Evolutionary conservation across 805 yeast genomes (phyloP).

Genomic region (Pichia heedii): DNA sequence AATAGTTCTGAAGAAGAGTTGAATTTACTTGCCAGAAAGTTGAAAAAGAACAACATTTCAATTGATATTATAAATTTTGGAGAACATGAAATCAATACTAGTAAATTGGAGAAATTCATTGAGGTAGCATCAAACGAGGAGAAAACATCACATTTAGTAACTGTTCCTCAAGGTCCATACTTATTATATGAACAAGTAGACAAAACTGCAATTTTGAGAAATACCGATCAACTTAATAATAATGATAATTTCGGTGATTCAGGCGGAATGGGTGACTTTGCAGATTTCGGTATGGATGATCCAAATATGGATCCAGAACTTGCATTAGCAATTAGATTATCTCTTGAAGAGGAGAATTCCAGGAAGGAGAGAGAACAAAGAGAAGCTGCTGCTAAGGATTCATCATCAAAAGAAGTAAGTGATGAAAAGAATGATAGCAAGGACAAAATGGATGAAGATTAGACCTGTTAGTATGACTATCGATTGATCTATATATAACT

Average conservation of each 20-base stretch:
- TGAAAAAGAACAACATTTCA: constrained; percentile 89
- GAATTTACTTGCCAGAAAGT: constrained; percentile 76
- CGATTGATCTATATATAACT: no score
- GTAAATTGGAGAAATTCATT: constrained; percentile 71
- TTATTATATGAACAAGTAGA: constrained; percentile 74
- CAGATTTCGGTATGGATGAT: constrained; percentile 60
- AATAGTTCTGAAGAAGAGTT: constrained; percentile 59
- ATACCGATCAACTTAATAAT: constrained; percentile 43
- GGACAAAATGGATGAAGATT: constrained; percentile 9
- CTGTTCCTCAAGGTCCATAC: constrained; percentile 83
- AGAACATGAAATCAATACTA: constrained; percentile 68
- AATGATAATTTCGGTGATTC: constrained; percentile 24
- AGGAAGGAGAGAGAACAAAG: constrained; percentile 68
- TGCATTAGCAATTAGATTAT: constrained; percentile 89
- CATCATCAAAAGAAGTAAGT: constrained; percentile 10
- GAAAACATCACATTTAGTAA: constrained; percentile 72
- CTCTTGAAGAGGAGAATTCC: constrained; percentile 88
- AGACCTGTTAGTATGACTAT: neutral
- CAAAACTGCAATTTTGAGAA: constrained; percentile 62
- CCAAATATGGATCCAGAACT: constrained; percentile 94
- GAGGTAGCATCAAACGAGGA: constrained; percentile 36
- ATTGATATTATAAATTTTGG: constrained; percentile 90
- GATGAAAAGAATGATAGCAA: constrained; percentile 9
- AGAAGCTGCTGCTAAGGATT: constrained; percentile 18
- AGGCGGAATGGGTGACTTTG: constrained; percentile 33